phyloP scores from a whole-genome alignment of 768 basidiomycete genomes.

The Pleurotus sapidus region DNA sequence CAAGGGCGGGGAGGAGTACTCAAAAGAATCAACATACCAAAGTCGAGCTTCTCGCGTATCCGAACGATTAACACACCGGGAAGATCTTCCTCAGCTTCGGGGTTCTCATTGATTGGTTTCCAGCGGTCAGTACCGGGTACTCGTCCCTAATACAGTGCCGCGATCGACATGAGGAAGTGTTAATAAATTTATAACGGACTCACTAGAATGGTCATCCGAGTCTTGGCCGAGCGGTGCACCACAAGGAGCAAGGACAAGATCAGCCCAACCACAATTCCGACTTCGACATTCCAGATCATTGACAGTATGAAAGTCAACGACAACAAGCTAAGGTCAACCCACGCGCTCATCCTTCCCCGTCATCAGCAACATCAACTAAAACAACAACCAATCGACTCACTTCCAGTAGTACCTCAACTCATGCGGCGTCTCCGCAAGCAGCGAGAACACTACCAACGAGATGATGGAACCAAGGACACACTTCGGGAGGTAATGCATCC shows the following conservation, averaged over 20 bases:
- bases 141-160: slow-evolving; percentile 54
- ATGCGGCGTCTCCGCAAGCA: slow-evolving; percentile 84
- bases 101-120: slow-evolving; percentile 87
- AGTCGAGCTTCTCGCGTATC: slow-evolving; percentile 88
- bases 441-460: slow-evolving; percentile 78
- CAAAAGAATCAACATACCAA: slow-evolving; percentile 51
- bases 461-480: slow-evolving; percentile 88
- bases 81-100: slow-evolving; percentile 76
- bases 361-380: neutral
- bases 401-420: slow-evolving; percentile 84
- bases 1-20: neutral
- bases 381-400: slow-evolving; percentile 33
- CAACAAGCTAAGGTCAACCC: slow-evolving; percentile 85
- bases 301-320: slow-evolving; percentile 83
- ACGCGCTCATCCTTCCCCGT: slow-evolving; percentile 73
- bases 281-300: slow-evolving; percentile 88
- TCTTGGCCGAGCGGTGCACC: slow-evolving; percentile 83
- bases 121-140: slow-evolving; percentile 87
- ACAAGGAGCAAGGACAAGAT: slow-evolving; percentile 87
- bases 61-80: slow-evolving; percentile 85
- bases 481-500: slow-evolving; percentile 85
- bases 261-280: slow-evolving; percentile 87
- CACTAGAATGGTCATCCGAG: slow-evolving; percentile 89
- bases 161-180: neutral
- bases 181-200: slow-evolving; percentile 16